A percentile compares a stretch with the other conserved stretches of the same genome.
phyloP scores from a whole-genome alignment of 2,329 filamentous ascomycete species.

The Aspergillus sp. region DNA sequence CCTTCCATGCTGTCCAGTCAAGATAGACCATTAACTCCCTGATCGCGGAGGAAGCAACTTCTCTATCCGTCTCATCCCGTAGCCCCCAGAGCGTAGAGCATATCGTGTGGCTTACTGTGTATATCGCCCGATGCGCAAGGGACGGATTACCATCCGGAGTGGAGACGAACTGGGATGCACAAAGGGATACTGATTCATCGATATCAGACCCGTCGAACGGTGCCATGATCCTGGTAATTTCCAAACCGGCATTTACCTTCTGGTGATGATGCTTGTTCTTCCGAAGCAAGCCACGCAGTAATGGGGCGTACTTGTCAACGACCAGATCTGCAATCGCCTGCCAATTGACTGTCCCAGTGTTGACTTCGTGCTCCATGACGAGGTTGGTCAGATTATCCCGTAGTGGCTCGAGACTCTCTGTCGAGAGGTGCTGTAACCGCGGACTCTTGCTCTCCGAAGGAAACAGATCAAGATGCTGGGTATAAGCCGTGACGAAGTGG shows the following conservation, averaged over 20 bases:
- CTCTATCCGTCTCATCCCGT: constrained; percentile 19
- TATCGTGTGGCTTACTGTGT: constrained; percentile 28
- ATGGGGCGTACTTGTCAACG: constrained; percentile 59
- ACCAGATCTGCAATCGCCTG: constrained; percentile 67
- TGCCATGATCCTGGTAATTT: constrained; percentile 18
- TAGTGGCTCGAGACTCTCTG: constrained; percentile 35
- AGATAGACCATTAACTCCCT: constrained; percentile 50
- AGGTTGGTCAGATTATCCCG: constrained; percentile 48
- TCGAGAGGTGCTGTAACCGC: constrained; percentile 33
- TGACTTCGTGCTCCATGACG: constrained; percentile 33
- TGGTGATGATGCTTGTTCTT: constrained; percentile 21
- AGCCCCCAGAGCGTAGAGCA: constrained; percentile 32
- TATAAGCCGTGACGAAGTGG: constrained; percentile 49
- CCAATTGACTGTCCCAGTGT: constrained; percentile 55
- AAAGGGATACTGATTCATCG: constrained; percentile 29
- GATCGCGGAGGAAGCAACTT: constrained; percentile 30
- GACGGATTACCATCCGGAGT: background rate
- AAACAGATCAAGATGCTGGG: constrained; percentile 45
- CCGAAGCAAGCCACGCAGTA: constrained; percentile 44
- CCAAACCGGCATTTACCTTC: no score
- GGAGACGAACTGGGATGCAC: constrained; percentile 35
- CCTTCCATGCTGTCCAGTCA: constrained; percentile 61
- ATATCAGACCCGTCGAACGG: constrained; percentile 35
- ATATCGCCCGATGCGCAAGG: constrained; percentile 29
- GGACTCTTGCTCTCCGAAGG: constrained; percentile 34